Evolutionary conservation across 1,139 yeast species (phyloP), one percentile per base, ranked within the genome.

Genomic region (Debaryomycetaceae sp.): DNA sequence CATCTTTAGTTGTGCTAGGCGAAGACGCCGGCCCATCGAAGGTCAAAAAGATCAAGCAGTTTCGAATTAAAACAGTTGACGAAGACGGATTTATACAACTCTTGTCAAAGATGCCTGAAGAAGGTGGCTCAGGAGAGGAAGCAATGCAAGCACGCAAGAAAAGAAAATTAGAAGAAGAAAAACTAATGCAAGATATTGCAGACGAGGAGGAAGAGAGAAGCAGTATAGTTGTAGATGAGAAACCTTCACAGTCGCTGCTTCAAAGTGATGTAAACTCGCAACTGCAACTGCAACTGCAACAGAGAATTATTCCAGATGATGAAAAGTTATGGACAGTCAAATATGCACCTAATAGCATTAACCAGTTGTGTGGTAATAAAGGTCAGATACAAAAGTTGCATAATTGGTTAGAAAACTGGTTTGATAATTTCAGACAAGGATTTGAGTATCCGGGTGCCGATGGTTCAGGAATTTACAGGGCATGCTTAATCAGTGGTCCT

Each of bases 11-110:
- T 5, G 97, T 92, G 2, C 72, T 94, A 24, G 99, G 99, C 5
- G 88, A 79, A 38, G 97, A 92, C 50, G 98, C 98, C 1, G 99
- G 99, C 0, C 98, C 98, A 1, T 81, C 89, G n/a, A 92, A 92
- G 61, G 80, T 92, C 36, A 79, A 81, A 50, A 87, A 84, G 55
- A 92, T 94, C 52, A 83, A 79, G 51, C 76, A 79, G 40, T 67
- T 83, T 48, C 76, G 78, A 8, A 78, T 87, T 40, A 91, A 91
- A 59, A 87, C 95, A 19, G 85, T 92, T 43, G 82, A 81, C 53
- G 96, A 92, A 58, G 86, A 78, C 5, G 98, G 98, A 0, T 89
- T 94, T 52, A 64, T 87, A 35, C 79, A 82, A 50, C 69, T 92
- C 46, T 72, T 92, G 39, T 57, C 71, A 13, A 75, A 79, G 8